Base-by-base conservation (phyloP, 495 filamentous ascomycete species). In the Cercophora newfieldiana region DNA sequence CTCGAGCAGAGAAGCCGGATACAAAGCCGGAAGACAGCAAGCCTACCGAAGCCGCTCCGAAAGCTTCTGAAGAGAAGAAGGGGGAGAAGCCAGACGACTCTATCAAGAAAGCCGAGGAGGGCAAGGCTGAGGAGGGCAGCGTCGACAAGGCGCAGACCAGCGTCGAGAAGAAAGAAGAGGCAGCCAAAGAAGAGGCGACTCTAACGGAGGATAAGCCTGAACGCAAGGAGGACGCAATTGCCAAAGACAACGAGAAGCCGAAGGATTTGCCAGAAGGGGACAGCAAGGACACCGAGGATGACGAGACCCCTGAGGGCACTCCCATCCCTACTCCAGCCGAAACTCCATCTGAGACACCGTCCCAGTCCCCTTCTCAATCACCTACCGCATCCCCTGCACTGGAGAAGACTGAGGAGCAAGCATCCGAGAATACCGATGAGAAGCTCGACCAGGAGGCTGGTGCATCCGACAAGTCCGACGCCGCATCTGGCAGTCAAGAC, bases 21-120 rank as follows among this genome's bases (percentile, higher is more conserved):
- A 64, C 28, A 24, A 59, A 67, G 37, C 69, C 70, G 44, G 71
- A 73, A 8, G 78, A 78, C 59, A 71, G 66, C 54, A 72, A 69
- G 59, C 69, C 71, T 48, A 70, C 69, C 5, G 71, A 75, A n/a
- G 69, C 69, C 18, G 59, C 61, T 19, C 2, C 65, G 14, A 63
- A 67, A 63, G 30, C 66, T 4, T 26, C 28, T 8, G 31, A 29
- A 2, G 59, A 61, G n/a, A 61, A 51, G 59, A 28, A 71, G 22
- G 72, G 72, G 22, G 70, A 75, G 12, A 75, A 77, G 68, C 22
- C 59, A 3, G 65, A 30, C 14, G 26, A 28, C 2, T 10, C 54
- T 28, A n/a, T 25, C 7, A 8, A 8, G 10, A 7, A 8, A 10
- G 49, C 8, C 49, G 19, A 53, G 19, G n/a, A n/a, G n/a, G n/a